phyloP scores from a whole-genome alignment of 2,329 filamentous ascomycete genomes.

The Fusarium virguliforme region DNA sequence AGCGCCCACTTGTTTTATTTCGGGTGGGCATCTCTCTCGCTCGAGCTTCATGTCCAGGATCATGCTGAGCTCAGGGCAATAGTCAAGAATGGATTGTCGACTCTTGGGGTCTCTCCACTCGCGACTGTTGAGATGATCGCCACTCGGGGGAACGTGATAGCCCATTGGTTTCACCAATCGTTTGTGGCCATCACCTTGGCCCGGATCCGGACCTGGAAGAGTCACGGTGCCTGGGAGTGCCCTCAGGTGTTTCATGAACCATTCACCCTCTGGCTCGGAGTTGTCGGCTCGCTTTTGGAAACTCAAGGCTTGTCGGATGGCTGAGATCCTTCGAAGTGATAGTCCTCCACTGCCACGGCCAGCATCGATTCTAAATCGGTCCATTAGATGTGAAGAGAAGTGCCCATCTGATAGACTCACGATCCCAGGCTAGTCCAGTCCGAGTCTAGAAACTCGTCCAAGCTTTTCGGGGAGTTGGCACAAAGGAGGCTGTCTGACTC shows the following conservation, averaged over 20 bases:
- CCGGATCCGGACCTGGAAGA: constrained; percentile 6
- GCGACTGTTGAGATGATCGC: constrained; percentile 14
- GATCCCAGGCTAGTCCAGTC: background rate
- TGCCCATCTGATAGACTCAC: background rate
- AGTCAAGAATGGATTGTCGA: constrained; percentile 1
- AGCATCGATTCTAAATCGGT: constrained; percentile 34
- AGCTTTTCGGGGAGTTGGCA: constrained; percentile 66
- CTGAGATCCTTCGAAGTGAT: constrained; percentile 67
- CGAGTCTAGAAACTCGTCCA: constrained; percentile 56
- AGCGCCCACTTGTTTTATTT: background rate
- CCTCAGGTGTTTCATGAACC: constrained; percentile 15
- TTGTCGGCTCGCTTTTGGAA: constrained; percentile 57
- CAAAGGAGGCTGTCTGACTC: constrained; percentile 72
- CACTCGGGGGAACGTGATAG: constrained; percentile 25
- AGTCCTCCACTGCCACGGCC: constrained; percentile 68
- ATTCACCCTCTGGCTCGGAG: background rate
- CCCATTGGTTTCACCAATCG: constrained; percentile 14
- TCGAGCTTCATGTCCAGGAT: constrained; percentile 8
- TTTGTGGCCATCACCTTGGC: background rate
- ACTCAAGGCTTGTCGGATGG: constrained; percentile 64
- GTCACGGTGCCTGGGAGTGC: constrained; percentile 5
- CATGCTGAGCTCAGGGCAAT: constrained; percentile 10
- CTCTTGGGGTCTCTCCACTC: background rate
- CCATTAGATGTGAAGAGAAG: constrained; percentile 3
- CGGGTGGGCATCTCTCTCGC: background rate